Evolutionary conservation across 768 basidiomycete genomes (phyloP), one percentile per base, ranked within the genome.

Genomic region (Tulasnella sp.): DNA sequence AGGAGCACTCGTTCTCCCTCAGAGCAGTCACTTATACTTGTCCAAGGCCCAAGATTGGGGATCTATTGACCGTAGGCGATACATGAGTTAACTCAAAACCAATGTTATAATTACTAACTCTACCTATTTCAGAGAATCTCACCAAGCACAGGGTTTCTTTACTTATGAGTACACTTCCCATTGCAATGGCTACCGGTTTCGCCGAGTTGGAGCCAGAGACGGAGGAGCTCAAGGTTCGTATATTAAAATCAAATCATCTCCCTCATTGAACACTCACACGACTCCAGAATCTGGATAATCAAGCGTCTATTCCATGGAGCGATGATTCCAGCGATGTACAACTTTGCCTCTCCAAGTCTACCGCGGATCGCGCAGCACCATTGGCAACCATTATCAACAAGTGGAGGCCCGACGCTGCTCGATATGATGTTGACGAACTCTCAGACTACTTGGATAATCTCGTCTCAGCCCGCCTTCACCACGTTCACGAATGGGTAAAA

Each of bases 21-120:
- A 52, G n/a, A 1, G 31, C 19, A 16, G 10, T 42, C n/a, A 10
- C 22, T n/a, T 50, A 43, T 15, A 33, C 25, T 13, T 13, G n/a
- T 45, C 6, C 2, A 31, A 35, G 20, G 51, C 33, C 29, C 42
- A 49, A 40, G 79, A 80, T 54, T 80, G 79, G 78, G 75, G 76
- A 13, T 67, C 78, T 0, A 64, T 79, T 44, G 78, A 78, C 41
- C 76, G 79, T 80, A 56, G 43, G 76, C 61, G 22, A 45, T 52
- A 3, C 24, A 16, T 40, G 53, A 28, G 15, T 6, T 13, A 1
- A 2, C 12, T n/a, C 25, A 15, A 28, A 24, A 8, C 22, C 5
- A 3, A 33, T 45, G 6, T 7, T 50, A 75, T 73, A 74, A 65
- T 15, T 72, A 74, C 60, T 69, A 72, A n/a, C 69, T 6, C 6